Conservation (phyloP, 108 stramenopile genomes). For the Tribonema minus region DNA sequence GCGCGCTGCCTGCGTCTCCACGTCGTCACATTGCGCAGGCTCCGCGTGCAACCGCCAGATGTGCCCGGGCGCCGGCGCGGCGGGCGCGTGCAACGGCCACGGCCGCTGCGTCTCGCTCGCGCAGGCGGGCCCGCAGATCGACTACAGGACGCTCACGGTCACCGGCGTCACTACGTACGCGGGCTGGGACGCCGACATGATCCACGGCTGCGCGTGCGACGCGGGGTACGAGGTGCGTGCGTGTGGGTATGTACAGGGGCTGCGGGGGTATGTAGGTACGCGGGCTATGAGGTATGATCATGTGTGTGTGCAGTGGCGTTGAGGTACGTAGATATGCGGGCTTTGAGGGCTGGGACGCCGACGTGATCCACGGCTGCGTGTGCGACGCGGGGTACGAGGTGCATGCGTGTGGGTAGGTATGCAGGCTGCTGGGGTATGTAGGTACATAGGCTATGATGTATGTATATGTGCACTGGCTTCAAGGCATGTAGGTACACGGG, state of each 20-base stretch:
- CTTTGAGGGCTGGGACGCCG: slow-evolving; percentile 57
- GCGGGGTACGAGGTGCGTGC: slow-evolving; percentile 48
- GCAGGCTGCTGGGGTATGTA: no score
- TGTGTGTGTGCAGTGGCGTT: no score
- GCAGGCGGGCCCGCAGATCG: slow-evolving; percentile 30
- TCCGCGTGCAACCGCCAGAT: slow-evolving; percentile 70
- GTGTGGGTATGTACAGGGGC: no score
- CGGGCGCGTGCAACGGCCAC: slow-evolving; percentile 41
- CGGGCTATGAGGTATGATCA: no score
- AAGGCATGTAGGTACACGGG: no score
- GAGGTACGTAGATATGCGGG: no score
- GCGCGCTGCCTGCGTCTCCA: no score
- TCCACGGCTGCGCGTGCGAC: slow-evolving; percentile 58
- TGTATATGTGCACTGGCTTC: no score
- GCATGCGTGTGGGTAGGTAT: no score
- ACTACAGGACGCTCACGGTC: slow-evolving; percentile 21
- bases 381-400: slow-evolving; percentile 54
- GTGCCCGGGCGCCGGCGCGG: slow-evolving; percentile 52
- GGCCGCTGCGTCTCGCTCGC: slow-evolving; percentile 52
- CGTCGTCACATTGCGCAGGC: no score
- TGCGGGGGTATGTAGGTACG: no score
- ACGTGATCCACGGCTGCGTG: slow-evolving; percentile 55
- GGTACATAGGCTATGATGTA: no score
- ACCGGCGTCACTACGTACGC: slow-evolving; percentile 11
- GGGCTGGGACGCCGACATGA: slow-evolving; percentile 55